Percentiles rank a stretch among this genome's conserved stretches.
Evolutionary conservation across 129 eudicot species (phyloP).

Genomic region (Scalesia atractyloides): DNA sequence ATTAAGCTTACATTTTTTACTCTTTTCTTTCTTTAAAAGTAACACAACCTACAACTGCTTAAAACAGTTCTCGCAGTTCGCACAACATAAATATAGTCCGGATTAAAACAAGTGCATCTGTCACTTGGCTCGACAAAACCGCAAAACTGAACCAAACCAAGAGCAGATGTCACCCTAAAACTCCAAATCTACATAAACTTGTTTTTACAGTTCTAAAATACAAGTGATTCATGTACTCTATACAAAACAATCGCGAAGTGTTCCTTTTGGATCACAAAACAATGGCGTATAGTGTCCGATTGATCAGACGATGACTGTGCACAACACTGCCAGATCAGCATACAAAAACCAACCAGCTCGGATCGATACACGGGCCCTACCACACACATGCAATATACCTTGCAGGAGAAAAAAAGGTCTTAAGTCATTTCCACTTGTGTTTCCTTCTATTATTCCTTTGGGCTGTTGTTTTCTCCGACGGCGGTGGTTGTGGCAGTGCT

Average conservation of each 20-base stretch:
- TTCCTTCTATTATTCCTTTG: conserved; percentile 40
- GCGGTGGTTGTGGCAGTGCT: conserved; percentile 11
- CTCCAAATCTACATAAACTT: conserved; percentile 32
- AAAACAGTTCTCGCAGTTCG: no score
- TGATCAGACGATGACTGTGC: conserved; percentile 2
- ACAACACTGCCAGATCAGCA: conserved; percentile 15
- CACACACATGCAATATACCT: background rate
- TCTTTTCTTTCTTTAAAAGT: no score
- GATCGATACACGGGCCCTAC: conserved; percentile 6
- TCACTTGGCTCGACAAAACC: background rate
- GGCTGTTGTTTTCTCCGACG: conserved; percentile 38
- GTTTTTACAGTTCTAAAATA: conserved; percentile 19
- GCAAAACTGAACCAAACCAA: background rate
- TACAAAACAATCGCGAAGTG: conserved; percentile 42
- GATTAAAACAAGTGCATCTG: no score
- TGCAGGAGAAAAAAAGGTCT: conserved; percentile 20
- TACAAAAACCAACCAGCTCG: conserved; percentile 22
- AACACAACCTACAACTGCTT: no score
- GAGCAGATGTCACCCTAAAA: background rate
- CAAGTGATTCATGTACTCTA: conserved; percentile 29
- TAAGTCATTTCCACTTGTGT: conserved; percentile 20
- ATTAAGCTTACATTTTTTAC: no score
- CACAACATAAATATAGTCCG: no score
- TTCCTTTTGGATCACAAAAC: conserved; percentile 45
- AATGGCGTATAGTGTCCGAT: conserved; percentile 18